Percentiles rank a stretch among this genome's conserved stretches.
These are phyloP conservation scores for Candida suzukii DNA, from an alignment of 805 yeast genomes.

Conservation along the genomic window DNA sequence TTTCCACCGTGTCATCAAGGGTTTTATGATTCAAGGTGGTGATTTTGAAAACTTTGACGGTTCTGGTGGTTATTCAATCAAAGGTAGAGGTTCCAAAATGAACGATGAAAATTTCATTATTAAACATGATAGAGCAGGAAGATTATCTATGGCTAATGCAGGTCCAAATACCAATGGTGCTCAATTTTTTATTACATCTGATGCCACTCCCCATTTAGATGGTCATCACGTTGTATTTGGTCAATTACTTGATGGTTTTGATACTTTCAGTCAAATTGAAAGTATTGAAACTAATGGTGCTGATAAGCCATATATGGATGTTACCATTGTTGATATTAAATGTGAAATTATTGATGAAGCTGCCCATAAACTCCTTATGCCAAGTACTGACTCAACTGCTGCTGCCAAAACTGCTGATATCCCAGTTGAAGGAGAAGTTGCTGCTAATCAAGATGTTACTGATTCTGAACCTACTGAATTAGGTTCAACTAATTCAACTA, in stretches of 20 bases:
- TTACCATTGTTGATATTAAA: constrained; percentile 27
- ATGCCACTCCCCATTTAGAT: constrained; percentile 44
- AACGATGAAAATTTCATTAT: constrained; percentile 62
- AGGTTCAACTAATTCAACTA: no score
- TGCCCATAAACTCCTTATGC: background rate
- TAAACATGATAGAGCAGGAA: constrained; percentile 40
- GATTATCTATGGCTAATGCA: constrained; percentile 45
- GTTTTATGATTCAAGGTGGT: constrained; percentile 85
- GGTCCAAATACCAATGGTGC: constrained; percentile 56
- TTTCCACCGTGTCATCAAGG: constrained; percentile 69
- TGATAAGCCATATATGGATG: constrained; percentile 37
- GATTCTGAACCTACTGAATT: no score
- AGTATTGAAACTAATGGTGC: constrained; percentile 36
- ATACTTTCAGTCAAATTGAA: constrained; percentile 56
- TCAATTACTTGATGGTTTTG: constrained; percentile 62
- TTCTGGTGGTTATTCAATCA: constrained; percentile 70
- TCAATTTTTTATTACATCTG: constrained; percentile 62
- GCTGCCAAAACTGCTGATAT: background rate
- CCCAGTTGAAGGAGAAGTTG: no score
- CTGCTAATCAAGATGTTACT: no score
- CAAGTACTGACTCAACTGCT: constrained; percentile 1
- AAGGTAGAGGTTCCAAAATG: constrained; percentile 31
- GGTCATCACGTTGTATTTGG: constrained; percentile 73
- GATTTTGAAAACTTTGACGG: constrained; percentile 64
- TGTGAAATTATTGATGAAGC: constrained; percentile 1